Conservation (phyloP, 495 filamentous ascomycete species). For the Penicillium silybi region DNA sequence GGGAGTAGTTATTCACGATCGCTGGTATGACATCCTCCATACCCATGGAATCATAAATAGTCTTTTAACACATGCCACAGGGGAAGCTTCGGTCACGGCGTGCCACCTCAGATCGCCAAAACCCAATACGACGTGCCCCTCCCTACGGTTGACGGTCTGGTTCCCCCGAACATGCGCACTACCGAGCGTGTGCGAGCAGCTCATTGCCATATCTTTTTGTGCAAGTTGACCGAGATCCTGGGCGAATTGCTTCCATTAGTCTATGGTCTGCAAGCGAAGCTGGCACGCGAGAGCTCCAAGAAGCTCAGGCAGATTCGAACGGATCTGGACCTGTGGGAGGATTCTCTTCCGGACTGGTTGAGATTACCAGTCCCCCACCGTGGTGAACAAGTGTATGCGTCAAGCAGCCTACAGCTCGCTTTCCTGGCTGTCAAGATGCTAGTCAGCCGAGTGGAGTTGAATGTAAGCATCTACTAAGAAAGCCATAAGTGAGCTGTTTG, state of each 20-base stretch:
- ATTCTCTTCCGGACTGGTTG: conserved; percentile 43
- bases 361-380: conserved; percentile 25
- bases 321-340: conserved; percentile 46
- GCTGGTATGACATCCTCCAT: conserved; percentile 34
- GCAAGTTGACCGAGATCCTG: conserved; percentile 49
- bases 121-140: conserved; percentile 53
- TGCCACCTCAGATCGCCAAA: conserved; percentile 46
- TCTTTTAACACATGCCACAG: conserved; percentile 17
- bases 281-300: conserved; percentile 39
- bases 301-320: conserved; percentile 41
- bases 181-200: conserved; percentile 43
- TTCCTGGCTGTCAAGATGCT: conserved; percentile 52
- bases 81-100: conserved; percentile 52
- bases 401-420: conserved; percentile 48
- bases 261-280: conserved; percentile 42
- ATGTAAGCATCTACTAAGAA: conserved; percentile 28
- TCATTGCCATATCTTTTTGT: conserved; percentile 49
- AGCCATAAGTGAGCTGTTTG: not conserved
- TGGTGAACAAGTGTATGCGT: conserved; percentile 35
- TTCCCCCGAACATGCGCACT: conserved; percentile 30
- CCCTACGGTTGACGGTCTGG: conserved; percentile 40
- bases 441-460: conserved; percentile 47
- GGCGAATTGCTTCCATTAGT: conserved; percentile 49
- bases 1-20: conserved; percentile 52
- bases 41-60: not conserved